phyloP scores from a whole-genome alignment of 805 yeast species.

The Nadsonia fulvescens region DNA sequence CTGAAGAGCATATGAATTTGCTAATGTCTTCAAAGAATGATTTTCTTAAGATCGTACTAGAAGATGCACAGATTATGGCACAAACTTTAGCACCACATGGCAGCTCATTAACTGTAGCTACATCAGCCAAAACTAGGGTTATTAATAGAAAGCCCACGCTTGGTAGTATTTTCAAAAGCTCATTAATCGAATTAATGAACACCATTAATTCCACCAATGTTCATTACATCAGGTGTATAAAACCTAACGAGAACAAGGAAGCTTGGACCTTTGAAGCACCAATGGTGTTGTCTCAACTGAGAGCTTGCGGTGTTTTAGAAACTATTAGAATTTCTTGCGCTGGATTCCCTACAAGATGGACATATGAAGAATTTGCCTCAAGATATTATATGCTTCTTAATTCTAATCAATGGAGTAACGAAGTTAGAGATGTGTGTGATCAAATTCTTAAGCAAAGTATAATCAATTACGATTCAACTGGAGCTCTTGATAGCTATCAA shows the following conservation, averaged over 20 bases:
- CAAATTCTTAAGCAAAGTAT: constrained; percentile 48
- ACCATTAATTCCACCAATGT: constrained; percentile 91
- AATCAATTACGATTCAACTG: too few relatives aligned
- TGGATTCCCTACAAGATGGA: constrained; percentile 94
- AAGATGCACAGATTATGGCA: constrained; percentile 34
- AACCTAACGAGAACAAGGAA: constrained; percentile 83
- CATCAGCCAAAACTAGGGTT: constrained; percentile 21
- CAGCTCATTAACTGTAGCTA: too few relatives aligned
- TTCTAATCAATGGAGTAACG: constrained; percentile 44
- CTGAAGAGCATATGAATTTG: constrained; percentile 85
- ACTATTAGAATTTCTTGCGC: constrained; percentile 94
- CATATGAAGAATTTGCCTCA: constrained; percentile 80
- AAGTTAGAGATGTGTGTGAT: constrained; percentile 46
- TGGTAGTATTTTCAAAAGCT: constrained; percentile 85
- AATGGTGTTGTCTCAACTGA: constrained; percentile 84
- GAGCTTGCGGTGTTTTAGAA: constrained; percentile 98
- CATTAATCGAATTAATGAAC: constrained; percentile 79
- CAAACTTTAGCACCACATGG: constrained; percentile 29
- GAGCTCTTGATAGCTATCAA: constrained; percentile 59
- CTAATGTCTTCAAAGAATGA: constrained; percentile 51
- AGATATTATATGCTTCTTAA: constrained; percentile 72
- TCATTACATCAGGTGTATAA: constrained; percentile 92
- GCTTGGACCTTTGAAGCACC: constrained; percentile 94
- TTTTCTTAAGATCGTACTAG: constrained; percentile 45
- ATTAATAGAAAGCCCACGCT: constrained; percentile 66